Evolutionary conservation across 2,329 filamentous ascomycete genomes (phyloP).

Genomic region (Colletotrichum horii): DNA sequence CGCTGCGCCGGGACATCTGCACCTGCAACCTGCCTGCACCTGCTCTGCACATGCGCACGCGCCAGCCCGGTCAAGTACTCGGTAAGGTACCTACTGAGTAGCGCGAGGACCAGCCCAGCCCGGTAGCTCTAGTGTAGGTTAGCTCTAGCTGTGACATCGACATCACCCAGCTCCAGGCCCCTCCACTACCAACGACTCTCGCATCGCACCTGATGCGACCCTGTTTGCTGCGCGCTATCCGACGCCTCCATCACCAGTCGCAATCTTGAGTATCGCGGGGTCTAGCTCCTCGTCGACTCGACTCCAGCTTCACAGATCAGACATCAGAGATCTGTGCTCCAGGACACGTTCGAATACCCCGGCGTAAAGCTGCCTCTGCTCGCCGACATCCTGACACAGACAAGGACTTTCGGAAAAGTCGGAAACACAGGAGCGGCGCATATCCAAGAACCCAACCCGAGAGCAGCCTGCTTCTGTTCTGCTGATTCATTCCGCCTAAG

Average conservation of each 20-base stretch:
- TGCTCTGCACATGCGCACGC: not conserved
- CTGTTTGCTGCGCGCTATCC: conserved; percentile 2
- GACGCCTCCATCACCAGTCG: not conserved
- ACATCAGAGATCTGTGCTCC: not conserved
- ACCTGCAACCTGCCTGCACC: not conserved
- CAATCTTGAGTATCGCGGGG: not conserved
- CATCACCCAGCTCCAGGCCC: not conserved
- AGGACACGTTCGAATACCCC: not conserved
- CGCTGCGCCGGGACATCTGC: conserved; percentile 15
- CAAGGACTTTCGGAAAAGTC: not conserved
- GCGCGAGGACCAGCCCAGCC: not conserved
- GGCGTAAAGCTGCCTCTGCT: not conserved
- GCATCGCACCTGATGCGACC: conserved; percentile 14
- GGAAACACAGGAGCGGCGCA: not conserved
- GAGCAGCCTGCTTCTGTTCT: no score
- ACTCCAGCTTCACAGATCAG: not conserved
- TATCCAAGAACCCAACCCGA: not conserved
- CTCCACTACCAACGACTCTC: not conserved
- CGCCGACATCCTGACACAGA: not conserved
- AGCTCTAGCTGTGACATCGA: no score
- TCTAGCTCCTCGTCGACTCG: not conserved
- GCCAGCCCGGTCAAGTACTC: not conserved
- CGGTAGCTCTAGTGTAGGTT: not conserved
- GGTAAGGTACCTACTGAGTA: not conserved
- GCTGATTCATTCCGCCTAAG: not conserved